These are phyloP conservation scores for Fusarium nematophilum DNA, from an alignment of 2,329 filamentous ascomycete genomes.

Conservation along the genomic window DNA sequence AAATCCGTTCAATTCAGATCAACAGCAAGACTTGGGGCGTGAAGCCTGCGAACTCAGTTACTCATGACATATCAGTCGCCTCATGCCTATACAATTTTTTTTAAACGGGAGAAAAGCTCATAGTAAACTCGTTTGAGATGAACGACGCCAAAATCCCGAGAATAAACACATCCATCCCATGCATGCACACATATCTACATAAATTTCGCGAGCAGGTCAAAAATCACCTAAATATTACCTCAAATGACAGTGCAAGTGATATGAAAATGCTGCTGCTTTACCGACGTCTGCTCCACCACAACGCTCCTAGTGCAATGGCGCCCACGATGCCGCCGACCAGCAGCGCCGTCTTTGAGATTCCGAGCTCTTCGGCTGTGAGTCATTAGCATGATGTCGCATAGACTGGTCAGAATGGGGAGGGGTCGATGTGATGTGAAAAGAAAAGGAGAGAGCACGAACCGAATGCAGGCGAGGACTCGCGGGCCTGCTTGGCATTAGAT, in stretches of 20 bases:
- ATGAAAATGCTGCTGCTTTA: slow-evolving; percentile 15
- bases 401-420: neutral
- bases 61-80: slow-evolving; percentile 17
- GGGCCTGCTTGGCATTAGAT: slow-evolving; percentile 50
- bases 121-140: slow-evolving; percentile 8
- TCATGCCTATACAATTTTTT: slow-evolving; percentile 31
- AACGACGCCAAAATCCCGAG: slow-evolving; percentile 28
- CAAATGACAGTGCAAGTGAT: neutral
- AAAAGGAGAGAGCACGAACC: slow-evolving; percentile 43
- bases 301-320: slow-evolving; percentile 51
- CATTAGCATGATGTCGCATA: slow-evolving; percentile 36
- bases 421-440: slow-evolving; percentile 3
- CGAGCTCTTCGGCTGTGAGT: slow-evolving; percentile 46
- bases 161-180: slow-evolving; percentile 25
- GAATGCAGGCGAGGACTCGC: slow-evolving; percentile 46
- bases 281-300: slow-evolving; percentile 51
- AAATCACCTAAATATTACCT: slow-evolving; percentile 12
- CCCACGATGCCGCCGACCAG: slow-evolving; percentile 51
- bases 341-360: slow-evolving; percentile 46
- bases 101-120: slow-evolving; percentile 4
- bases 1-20: too few relatives aligned
- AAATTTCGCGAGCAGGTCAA: slow-evolving; percentile 15
- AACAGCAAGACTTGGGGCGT: too few relatives aligned
- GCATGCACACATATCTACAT: slow-evolving; percentile 30
- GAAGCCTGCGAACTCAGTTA: too few relatives aligned